Conservation (phyloP, 225 moss, liverwort and hornwort genomes). For the Anthoceros angustus region DNA sequence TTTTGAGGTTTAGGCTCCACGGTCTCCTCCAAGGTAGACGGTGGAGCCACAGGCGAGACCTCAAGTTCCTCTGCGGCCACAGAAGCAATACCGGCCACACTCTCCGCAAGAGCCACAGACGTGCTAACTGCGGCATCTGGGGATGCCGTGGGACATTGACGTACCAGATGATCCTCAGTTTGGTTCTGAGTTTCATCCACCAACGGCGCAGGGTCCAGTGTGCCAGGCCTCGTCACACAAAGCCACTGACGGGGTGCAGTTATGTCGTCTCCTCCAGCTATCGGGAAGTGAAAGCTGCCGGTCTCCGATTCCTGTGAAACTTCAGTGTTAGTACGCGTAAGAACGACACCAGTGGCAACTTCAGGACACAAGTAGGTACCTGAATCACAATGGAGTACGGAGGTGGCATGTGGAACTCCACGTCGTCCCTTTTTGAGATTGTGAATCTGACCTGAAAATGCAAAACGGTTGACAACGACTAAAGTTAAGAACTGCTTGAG, state of each 20-base stretch:
- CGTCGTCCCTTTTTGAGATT: conserved; percentile 36
- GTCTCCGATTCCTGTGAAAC: conserved; percentile 62
- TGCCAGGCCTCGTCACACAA: conserved; percentile 49
- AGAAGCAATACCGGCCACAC: background rate
- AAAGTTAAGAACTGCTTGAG: background rate
- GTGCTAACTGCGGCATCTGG: no score
- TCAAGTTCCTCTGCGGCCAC: background rate
- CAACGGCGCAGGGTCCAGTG: background rate
- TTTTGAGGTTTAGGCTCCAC: conserved; percentile 12
- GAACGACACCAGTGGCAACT: background rate
- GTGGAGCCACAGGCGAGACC: conserved; percentile 10
- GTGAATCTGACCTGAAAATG: conserved; percentile 55
- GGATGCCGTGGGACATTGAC: no score
- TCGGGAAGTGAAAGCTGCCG: conserved; percentile 82
- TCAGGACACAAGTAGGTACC: conserved; percentile 25
- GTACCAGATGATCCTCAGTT: no score
- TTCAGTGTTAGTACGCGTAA: background rate
- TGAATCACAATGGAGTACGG: conserved; percentile 81
- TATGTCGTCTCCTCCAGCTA: conserved; percentile 37
- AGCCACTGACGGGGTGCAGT: conserved; percentile 53
- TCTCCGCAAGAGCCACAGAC: background rate
- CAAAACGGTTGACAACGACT: background rate
- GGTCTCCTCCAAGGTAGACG: conserved; percentile 13
- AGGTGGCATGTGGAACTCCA: conserved; percentile 72
- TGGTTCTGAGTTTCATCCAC: no score